A percentile compares a stretch with the other conserved stretches of the same genome.
These are phyloP conservation scores for Collybiopsis luxurians DNA, from an alignment of 768 basidiomycete species.

Conservation along the genomic window DNA sequence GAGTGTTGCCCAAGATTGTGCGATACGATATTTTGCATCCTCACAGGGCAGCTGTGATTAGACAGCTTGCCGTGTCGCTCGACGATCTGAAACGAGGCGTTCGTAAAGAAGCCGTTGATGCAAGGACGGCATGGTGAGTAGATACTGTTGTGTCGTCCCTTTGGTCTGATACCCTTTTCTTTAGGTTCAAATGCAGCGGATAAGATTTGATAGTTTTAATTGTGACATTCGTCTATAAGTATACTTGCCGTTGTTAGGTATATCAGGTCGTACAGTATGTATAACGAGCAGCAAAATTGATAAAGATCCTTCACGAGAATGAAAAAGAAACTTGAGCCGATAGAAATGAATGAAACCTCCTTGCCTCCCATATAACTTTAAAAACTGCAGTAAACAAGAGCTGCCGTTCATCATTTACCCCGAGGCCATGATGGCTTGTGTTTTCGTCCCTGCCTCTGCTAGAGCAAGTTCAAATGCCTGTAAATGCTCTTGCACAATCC, in stretches of 20 bases:
- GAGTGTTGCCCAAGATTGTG: constrained; percentile 68
- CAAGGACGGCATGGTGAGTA: constrained; percentile 51
- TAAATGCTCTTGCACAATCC: constrained; percentile 75
- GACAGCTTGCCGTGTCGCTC: constrained; percentile 68
- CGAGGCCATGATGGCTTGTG: constrained; percentile 79
- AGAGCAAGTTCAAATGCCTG: constrained; percentile 72
- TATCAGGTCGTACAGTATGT: constrained; percentile 5
- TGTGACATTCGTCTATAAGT: background rate
- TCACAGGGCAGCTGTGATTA: constrained; percentile 68
- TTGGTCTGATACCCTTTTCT: constrained; percentile 3
- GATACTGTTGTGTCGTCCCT: no score
- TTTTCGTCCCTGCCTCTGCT: constrained; percentile 70
- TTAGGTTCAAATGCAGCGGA: constrained; percentile 61
- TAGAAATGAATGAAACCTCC: background rate
- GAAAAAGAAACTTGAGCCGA: background rate
- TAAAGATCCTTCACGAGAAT: constrained; percentile 8
- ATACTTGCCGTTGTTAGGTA: background rate
- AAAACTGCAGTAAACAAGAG: background rate
- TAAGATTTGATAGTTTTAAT: constrained; percentile 17
- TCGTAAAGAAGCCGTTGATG: constrained; percentile 86
- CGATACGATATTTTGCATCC: constrained; percentile 85
- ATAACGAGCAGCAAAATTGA: constrained; percentile 16
- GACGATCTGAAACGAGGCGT: constrained; percentile 91
- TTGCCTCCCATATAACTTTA: background rate
- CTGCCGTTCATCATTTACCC: constrained; percentile 25